Percentiles rank a stretch among this genome's conserved stretches.
Evolutionary conservation across 345 rosid species (phyloP).

Genomic region (Salix koriyanagi): DNA sequence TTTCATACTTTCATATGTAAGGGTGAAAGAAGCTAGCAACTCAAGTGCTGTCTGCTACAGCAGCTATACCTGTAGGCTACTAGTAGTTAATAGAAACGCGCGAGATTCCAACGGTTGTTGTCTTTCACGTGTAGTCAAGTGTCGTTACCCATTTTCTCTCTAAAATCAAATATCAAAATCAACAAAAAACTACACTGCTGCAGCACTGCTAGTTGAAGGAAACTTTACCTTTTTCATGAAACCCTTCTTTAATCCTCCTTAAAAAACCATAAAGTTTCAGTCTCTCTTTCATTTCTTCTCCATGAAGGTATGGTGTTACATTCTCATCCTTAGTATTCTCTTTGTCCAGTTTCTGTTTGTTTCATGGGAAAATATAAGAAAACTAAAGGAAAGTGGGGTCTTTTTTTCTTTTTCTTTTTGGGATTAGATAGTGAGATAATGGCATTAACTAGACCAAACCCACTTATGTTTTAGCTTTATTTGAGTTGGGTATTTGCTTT

Average conservation of each 20-base stretch:
- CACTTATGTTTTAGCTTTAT: not conserved
- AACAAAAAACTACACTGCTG: not conserved
- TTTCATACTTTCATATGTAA: too few relatives aligned
- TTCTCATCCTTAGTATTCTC: not conserved
- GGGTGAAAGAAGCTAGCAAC: too few relatives aligned
- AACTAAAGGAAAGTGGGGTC: not conserved
- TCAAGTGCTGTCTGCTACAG: too few relatives aligned
- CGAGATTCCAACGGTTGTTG: not conserved
- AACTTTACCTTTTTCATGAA: not conserved
- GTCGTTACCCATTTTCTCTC: not conserved
- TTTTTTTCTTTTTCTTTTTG: not conserved
- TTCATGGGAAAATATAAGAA: not conserved
- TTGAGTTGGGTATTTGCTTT: not conserved
- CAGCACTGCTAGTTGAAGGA: not conserved
- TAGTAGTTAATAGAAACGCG: slow-evolving; percentile 11
- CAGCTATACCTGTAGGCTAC: too few relatives aligned
- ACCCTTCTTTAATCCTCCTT: slow-evolving; percentile 5
- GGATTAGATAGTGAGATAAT: not conserved
- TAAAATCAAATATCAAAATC: not conserved
- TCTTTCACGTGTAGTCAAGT: slow-evolving; percentile 2
- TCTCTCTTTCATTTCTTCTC: not conserved
- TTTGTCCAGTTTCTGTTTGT: not conserved
- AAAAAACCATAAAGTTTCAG: not conserved
- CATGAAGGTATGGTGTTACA: slow-evolving; percentile 6
- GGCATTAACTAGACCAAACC: not conserved